Evolutionary conservation across 352 stramenopile genomes (phyloP).

Genomic region (Globisporangium radiosum): DNA sequence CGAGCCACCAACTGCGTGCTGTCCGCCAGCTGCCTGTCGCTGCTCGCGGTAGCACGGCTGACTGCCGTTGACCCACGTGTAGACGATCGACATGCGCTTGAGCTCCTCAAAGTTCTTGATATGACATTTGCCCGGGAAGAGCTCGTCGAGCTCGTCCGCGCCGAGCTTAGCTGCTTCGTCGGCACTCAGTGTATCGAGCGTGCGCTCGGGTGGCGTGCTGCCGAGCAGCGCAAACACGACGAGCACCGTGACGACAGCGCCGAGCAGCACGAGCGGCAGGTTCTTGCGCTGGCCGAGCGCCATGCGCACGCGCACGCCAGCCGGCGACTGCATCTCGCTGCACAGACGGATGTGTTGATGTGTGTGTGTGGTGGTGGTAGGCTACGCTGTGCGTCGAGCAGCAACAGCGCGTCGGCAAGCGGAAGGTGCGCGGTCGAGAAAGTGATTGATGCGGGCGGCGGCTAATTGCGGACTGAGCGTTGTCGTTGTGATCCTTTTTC

Average conservation of each 20-base stretch:
- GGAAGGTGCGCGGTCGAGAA: too few species aligned
- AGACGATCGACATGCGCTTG: conserved; percentile 83
- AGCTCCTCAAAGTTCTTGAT: conserved; percentile 85
- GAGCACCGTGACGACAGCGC: conserved; percentile 30
- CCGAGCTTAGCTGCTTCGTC: conserved; percentile 31
- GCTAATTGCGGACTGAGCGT: too few species aligned
- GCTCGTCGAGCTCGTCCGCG: conserved; percentile 35
- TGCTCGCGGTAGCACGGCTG: conserved; percentile 77
- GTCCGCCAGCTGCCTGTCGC: conserved; percentile 58
- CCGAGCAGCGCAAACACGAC: conserved; percentile 37
- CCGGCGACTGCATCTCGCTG: conserved; percentile 45
- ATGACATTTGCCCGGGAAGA: conserved; percentile 71
- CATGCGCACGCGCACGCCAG: conserved; percentile 63
- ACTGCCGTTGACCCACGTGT: conserved; percentile 87
- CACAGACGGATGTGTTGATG: not conserved
- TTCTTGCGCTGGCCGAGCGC: conserved; percentile 55
- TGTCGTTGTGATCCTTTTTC: too few species aligned
- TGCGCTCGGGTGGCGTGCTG: conserved; percentile 23
- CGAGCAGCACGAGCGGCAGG: conserved; percentile 43
- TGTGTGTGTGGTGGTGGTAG: not conserved
- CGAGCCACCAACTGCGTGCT: conserved; percentile 67
- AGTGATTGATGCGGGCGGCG: too few species aligned
- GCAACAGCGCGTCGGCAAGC: too few species aligned
- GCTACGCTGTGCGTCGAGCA: too few species aligned
- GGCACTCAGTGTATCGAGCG: conserved; percentile 24